A percentile compares a stretch with the other conserved stretches of the same genome.
Conservation (phyloP, 768 basidiomycete species). For the Multifurca ochricompacta region DNA sequence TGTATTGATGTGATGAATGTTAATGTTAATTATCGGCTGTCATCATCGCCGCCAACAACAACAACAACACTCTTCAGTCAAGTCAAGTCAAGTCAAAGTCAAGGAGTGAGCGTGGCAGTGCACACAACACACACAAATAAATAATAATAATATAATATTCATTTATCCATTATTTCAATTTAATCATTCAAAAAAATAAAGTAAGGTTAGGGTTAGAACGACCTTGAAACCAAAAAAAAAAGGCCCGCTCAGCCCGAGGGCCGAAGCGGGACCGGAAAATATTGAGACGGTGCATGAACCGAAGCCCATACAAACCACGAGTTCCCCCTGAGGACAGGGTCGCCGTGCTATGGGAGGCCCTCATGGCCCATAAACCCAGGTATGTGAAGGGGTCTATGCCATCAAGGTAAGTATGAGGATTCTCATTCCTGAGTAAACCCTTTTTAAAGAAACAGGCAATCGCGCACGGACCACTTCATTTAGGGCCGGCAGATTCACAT, state of each 20-base stretch:
- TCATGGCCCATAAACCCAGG: conserved; percentile 24
- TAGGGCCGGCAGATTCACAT: conserved; percentile 12
- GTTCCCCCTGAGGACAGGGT: conserved; percentile 25
- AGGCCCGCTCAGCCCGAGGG: conserved; percentile 32
- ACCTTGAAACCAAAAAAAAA: conserved; percentile 24
- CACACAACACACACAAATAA: too few species aligned
- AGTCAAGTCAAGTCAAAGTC: too few species aligned
- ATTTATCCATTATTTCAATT: too few species aligned
- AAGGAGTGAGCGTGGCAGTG: too few species aligned
- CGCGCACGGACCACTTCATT: conserved; percentile 23
- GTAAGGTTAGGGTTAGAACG: conserved; percentile 36
- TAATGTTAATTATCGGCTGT: too few species aligned
- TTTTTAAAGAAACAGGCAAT: conserved; percentile 2
- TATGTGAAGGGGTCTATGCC: conserved; percentile 25
- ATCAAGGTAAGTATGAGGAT: conserved; percentile 27
- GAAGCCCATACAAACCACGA: conserved; percentile 40
- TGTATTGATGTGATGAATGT: neutral
- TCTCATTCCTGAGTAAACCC: neutral
- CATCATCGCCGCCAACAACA: too few species aligned
- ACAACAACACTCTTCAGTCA: too few species aligned
- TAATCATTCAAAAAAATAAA: neutral
- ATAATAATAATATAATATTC: too few species aligned
- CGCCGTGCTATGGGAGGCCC: conserved; percentile 26
- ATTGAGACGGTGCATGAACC: conserved; percentile 74
- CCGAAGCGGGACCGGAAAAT: conserved; percentile 68